Evolutionary conservation across 2,329 filamentous ascomycete genomes (phyloP).

Genomic region (Curvularia lunata): DNA sequence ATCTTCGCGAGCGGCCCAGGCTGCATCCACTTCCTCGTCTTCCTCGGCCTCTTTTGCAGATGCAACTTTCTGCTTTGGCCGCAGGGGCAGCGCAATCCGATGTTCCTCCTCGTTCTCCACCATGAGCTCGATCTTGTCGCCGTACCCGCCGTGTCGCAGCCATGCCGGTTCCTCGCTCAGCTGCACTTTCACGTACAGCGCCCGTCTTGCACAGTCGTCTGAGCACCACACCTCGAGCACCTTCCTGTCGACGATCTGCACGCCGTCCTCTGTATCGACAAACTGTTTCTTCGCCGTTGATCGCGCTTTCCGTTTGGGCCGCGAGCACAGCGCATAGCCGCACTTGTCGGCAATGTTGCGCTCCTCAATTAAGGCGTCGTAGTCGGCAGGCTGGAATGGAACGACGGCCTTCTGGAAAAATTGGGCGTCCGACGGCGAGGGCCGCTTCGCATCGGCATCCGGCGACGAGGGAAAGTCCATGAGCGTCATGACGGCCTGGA

Average conservation of each 20-base stretch:
- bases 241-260: constrained; percentile 71
- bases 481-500: constrained; percentile 73
- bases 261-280: constrained; percentile 64
- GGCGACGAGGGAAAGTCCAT: constrained; percentile 66
- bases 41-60: constrained; percentile 28
- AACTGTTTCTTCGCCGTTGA: constrained; percentile 63
- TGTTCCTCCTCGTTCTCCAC: constrained; percentile 44
- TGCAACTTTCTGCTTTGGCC: constrained; percentile 31
- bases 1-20: constrained; percentile 44
- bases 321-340: constrained; percentile 81
- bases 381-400: constrained; percentile 84
- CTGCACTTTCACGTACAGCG: constrained; percentile 87
- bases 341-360: constrained; percentile 83
- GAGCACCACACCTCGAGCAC: constrained; percentile 89
- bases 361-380: constrained; percentile 86
- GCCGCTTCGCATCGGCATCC: constrained; percentile 58
- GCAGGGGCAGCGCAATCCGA: constrained; percentile 35
- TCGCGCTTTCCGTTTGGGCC: constrained; percentile 65
- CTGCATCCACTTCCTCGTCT: constrained; percentile 39
- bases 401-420: constrained; percentile 71
- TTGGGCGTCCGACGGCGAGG: constrained; percentile 64
- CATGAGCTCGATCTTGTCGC: constrained; percentile 50
- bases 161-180: constrained; percentile 84
- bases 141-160: constrained; percentile 68
- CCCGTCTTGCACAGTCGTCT: constrained; percentile 75